Evolutionary conservation across 306 rosid species (phyloP).

Genomic region (Crotalaria pallida): DNA sequence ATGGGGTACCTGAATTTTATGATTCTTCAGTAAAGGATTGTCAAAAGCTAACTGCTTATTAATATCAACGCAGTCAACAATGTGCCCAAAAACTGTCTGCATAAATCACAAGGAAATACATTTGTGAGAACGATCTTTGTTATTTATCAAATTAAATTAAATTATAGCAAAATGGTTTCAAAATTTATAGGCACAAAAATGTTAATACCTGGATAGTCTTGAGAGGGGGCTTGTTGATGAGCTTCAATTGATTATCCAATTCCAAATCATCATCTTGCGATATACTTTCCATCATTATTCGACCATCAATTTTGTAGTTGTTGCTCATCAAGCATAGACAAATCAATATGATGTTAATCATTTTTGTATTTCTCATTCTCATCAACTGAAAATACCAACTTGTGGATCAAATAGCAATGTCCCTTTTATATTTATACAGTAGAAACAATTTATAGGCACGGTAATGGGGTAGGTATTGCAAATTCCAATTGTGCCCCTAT

Average conservation of each 20-base stretch:
- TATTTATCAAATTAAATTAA: too few species aligned
- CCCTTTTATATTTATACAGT: too few species aligned
- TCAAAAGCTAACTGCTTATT: constrained; percentile 20
- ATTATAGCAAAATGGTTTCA: neutral
- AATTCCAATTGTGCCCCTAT: too few species aligned
- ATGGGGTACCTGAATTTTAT: constrained; percentile 13
- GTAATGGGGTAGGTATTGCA: too few species aligned
- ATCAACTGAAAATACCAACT: neutral
- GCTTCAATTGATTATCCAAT: constrained; percentile 7
- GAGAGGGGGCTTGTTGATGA: constrained; percentile 19
- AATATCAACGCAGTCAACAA: constrained; percentile 1
- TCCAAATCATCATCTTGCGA: constrained; percentile 19
- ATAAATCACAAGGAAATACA: neutral
- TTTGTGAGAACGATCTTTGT: neutral
- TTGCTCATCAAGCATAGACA: neutral
- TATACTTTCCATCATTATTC: neutral
- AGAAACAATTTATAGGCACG: too few species aligned
- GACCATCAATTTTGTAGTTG: neutral
- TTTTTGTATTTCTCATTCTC: neutral
- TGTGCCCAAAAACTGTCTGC: constrained; percentile 6
- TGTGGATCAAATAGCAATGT: neutral
- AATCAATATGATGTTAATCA: neutral
- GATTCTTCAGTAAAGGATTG: constrained; percentile 18
- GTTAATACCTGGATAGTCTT: constrained; percentile 6
- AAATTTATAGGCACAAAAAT: neutral